Conservation (phyloP, 1,284 basidiomycete genomes). For the Tremellales sp. region DNA sequence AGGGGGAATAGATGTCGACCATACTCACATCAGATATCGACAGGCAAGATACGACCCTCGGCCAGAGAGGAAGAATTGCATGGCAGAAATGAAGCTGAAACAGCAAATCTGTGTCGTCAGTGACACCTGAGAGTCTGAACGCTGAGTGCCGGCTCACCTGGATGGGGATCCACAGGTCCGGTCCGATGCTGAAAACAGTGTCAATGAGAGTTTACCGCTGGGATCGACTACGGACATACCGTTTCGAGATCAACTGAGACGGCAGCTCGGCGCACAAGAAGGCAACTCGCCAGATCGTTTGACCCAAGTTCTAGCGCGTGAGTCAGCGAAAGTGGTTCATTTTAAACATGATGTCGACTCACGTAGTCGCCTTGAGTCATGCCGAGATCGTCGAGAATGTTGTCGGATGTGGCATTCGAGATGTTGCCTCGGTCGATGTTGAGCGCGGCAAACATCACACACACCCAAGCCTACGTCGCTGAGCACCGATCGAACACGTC, state of each 20-base stretch:
- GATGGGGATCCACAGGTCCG: slow-evolving; percentile 65
- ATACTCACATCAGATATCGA: slow-evolving; percentile 49
- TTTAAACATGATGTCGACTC: no score
- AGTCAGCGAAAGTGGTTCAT: no score
- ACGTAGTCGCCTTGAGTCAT: slow-evolving; percentile 25
- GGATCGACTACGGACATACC: no score
- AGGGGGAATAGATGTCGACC: slow-evolving; percentile 5
- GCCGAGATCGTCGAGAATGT: slow-evolving; percentile 60
- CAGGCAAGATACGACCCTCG: slow-evolving; percentile 55
- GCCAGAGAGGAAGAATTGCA: slow-evolving; percentile 62
- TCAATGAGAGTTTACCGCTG: no score
- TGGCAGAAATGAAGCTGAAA: slow-evolving; percentile 52
- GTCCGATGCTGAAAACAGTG: no score
- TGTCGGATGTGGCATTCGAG: slow-evolving; percentile 59
- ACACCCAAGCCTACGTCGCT: slow-evolving; percentile 53
- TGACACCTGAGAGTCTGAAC: no score
- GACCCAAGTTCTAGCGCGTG: slow-evolving; percentile 57
- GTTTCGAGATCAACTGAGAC: slow-evolving; percentile 67
- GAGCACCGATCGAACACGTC: not conserved
- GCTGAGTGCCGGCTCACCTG: no score
- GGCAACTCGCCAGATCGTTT: slow-evolving; percentile 56
- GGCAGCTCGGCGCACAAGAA: slow-evolving; percentile 56
- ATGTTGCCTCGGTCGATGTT: slow-evolving; percentile 53
- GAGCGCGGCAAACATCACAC: slow-evolving; percentile 61
- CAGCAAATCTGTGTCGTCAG: no score